Conservation (phyloP, 2,329 filamentous ascomycete genomes). For the Cadophora sp. region DNA sequence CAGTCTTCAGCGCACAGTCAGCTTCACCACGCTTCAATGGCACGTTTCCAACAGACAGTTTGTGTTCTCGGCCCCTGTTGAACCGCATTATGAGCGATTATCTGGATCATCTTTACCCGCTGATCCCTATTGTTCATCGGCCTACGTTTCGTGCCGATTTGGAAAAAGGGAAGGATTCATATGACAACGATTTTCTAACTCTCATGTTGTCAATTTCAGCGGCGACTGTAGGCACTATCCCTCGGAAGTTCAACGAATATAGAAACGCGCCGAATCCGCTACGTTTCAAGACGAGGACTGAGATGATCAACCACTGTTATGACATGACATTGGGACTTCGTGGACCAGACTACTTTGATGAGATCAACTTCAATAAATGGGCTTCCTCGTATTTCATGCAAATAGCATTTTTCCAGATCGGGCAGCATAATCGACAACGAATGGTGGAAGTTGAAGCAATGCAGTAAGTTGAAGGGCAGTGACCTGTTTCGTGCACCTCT, state of each 20-base stretch:
- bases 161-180: slow-evolving; percentile 4
- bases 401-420: slow-evolving; percentile 47
- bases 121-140: slow-evolving; percentile 15
- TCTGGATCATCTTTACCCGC: slow-evolving; percentile 14
- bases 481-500: neutral
- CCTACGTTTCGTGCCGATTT: slow-evolving; percentile 12
- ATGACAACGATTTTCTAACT: slow-evolving; percentile 16
- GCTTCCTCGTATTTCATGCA: slow-evolving; percentile 46
- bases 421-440: slow-evolving; percentile 46
- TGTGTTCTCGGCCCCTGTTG: slow-evolving; percentile 8
- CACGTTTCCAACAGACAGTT: slow-evolving; percentile 10
- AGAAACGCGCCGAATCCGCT: slow-evolving; percentile 9
- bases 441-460: slow-evolving; percentile 48
- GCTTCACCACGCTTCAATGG: neutral
- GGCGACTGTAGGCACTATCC: slow-evolving; percentile 23
- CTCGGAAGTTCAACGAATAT: slow-evolving; percentile 26
- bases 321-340: slow-evolving; percentile 12
- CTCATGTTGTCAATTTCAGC: slow-evolving; percentile 24
- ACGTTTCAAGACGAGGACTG: slow-evolving; percentile 23
- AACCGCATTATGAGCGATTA: slow-evolving; percentile 9
- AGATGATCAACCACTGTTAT: slow-evolving; percentile 26
- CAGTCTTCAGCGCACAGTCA: neutral
- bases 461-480: slow-evolving; percentile 33
- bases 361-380: slow-evolving; percentile 42
- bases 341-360: slow-evolving; percentile 25